Evolutionary conservation across 192 early-diverging fungal species (phyloP).

Genomic region (Piromyces finnis): DNA sequence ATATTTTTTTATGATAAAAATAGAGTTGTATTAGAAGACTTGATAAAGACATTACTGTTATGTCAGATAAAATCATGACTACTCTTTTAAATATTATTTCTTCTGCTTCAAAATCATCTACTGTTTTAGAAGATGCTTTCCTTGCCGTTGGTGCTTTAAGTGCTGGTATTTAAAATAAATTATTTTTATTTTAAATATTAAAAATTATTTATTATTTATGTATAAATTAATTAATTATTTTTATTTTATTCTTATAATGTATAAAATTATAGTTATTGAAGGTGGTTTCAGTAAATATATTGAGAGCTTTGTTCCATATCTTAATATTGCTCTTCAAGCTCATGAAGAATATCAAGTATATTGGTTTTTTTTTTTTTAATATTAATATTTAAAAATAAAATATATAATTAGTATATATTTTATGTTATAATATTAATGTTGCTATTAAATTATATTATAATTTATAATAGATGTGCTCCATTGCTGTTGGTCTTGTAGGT

Average conservation of each 20-base stretch:
- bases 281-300: constrained; percentile 74
- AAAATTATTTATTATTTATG: neutral
- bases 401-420: too few species aligned
- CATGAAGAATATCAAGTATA: constrained; percentile 55
- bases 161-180: constrained; percentile 18
- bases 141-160: constrained; percentile 75
- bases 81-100: constrained; percentile 57
- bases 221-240: neutral
- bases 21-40: constrained; percentile 64
- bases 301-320: constrained; percentile 64
- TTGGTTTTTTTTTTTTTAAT: too few species aligned
- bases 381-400: too few species aligned
- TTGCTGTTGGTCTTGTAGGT: constrained; percentile 90
- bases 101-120: constrained; percentile 53
- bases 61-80: constrained; percentile 83
- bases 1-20: neutral
- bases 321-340: constrained; percentile 68
- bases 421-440: too few species aligned
- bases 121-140: constrained; percentile 83
- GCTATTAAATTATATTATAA: too few species aligned
- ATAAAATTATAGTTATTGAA: constrained; percentile 43
- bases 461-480: constrained; percentile 54
- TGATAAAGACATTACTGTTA: constrained; percentile 44
- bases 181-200: neutral
- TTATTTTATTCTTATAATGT: too few species aligned